These are phyloP conservation scores for Tricholoma hemisulphureum DNA, from an alignment of 768 basidiomycete genomes.

Conservation along the genomic window DNA sequence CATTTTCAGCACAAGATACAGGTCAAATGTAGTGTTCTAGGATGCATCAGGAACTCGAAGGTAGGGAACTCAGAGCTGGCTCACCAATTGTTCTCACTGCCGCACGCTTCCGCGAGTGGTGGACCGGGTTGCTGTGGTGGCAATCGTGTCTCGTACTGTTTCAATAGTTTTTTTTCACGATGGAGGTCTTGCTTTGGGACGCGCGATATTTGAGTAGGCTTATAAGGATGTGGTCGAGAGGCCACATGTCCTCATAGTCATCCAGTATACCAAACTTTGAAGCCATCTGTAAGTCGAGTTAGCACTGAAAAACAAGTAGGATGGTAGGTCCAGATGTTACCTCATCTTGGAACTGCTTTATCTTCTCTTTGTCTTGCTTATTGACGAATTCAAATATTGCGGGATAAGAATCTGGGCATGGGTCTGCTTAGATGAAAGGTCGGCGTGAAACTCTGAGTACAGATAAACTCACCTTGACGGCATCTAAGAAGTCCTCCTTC, in stretches of 20 bases:
- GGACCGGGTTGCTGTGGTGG: too few species aligned
- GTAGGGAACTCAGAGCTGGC: too few species aligned
- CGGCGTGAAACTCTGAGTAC: neutral
- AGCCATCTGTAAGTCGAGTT: neutral
- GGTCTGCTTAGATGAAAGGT: neutral
- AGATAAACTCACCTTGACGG: neutral
- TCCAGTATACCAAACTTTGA: neutral
- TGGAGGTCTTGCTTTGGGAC: neutral
- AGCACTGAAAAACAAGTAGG: too few species aligned
- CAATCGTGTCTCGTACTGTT: too few species aligned
- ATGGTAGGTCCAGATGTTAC: too few species aligned
- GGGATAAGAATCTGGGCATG: neutral
- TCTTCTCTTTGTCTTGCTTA: neutral
- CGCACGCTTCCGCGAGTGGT: too few species aligned
- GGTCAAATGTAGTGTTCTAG: too few species aligned
- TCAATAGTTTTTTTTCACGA: too few species aligned
- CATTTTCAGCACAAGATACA: too few species aligned
- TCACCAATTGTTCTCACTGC: too few species aligned
- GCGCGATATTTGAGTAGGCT: neutral
- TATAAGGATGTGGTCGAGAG: too few species aligned
- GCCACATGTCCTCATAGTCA: neutral
- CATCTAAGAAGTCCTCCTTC: neutral
- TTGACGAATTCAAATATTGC: neutral
- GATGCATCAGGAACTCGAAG: too few species aligned
- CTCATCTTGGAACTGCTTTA: neutral